A percentile compares a stretch with the other conserved stretches of the same genome.
Conservation (phyloP, 352 stramenopile genomes). For the Chrysophaeum taylorii region DNA sequence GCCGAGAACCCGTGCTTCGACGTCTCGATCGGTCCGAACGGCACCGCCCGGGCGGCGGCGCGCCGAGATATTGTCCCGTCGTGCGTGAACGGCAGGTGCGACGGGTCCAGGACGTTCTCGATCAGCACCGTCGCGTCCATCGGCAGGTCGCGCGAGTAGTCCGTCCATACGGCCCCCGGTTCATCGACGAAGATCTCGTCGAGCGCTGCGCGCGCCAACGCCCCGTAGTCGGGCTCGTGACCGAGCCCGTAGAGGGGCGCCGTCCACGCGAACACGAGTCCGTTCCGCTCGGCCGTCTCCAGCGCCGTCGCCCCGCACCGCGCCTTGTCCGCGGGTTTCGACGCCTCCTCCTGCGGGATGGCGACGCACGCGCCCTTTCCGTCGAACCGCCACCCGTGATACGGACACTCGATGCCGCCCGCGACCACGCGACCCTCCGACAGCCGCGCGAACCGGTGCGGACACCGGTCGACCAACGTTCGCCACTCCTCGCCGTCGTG, state of each 20-base stretch:
- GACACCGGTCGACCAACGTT: background rate
- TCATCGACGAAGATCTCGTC: background rate
- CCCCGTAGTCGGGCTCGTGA: background rate
- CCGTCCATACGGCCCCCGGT: background rate
- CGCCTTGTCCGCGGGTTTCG: background rate
- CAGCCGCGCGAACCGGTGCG: background rate
- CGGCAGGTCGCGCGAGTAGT: background rate
- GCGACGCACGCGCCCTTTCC: background rate
- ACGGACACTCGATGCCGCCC: background rate
- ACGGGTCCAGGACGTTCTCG: conserved; percentile 6
- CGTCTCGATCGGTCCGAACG: no score
- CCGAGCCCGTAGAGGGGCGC: background rate
- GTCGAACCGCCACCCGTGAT: conserved; percentile 4
- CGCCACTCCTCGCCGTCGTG: background rate
- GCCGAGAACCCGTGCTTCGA: no score
- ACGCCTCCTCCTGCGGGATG: background rate
- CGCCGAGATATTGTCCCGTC: background rate
- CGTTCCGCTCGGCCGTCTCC: background rate
- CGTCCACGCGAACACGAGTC: background rate
- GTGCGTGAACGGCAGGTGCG: conserved; percentile 1
- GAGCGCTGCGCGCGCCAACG: background rate
- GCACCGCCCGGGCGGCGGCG: background rate
- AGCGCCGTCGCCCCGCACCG: background rate
- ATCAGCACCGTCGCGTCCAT: conserved; percentile 7
- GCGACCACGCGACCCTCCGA: conserved; percentile 1